These are phyloP conservation scores for Kodamaea neixiangensis DNA, from an alignment of 805 yeast genomes.

Conservation along the genomic window DNA sequence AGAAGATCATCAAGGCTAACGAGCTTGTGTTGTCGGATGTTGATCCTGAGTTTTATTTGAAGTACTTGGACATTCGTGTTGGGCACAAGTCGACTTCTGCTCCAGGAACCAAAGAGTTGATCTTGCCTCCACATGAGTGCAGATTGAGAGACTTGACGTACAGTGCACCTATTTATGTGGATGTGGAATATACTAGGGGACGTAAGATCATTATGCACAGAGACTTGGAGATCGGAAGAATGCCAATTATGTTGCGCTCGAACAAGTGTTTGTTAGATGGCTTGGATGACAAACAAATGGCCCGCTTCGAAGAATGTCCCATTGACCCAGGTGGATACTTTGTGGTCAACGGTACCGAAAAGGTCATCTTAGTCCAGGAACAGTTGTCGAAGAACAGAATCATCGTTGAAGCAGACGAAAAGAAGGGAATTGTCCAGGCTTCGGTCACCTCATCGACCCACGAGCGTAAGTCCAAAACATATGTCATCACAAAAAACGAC, in stretches of 20 bases:
- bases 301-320: conserved; percentile 88
- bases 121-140: conserved; percentile 91
- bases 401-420: conserved; percentile 95
- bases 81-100: conserved; percentile 71
- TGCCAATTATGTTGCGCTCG: conserved; percentile 98
- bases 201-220: conserved; percentile 85
- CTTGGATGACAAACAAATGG: conserved; percentile 81
- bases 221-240: conserved; percentile 92
- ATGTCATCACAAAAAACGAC: conserved; percentile 88
- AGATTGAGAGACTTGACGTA: conserved; percentile 91
- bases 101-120: conserved; percentile 54
- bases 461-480: conserved; percentile 96
- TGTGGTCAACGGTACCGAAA: conserved; percentile 96
- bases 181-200: conserved; percentile 96
- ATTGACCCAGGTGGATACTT: conserved; percentile 99
- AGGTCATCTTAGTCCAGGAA: conserved; percentile 94
- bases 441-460: conserved; percentile 98
- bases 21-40: conserved; percentile 89
- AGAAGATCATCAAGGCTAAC: conserved; percentile 90
- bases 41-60: conserved; percentile 94
- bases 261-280: conserved; percentile 87
- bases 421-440: conserved; percentile 92
- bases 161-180: conserved; percentile 93
- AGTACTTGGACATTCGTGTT: conserved; percentile 89
- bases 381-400: conserved; percentile 96